These are phyloP conservation scores for Grosmannia serpens DNA, from an alignment of 2,329 filamentous ascomycete genomes.

Conservation along the genomic window DNA sequence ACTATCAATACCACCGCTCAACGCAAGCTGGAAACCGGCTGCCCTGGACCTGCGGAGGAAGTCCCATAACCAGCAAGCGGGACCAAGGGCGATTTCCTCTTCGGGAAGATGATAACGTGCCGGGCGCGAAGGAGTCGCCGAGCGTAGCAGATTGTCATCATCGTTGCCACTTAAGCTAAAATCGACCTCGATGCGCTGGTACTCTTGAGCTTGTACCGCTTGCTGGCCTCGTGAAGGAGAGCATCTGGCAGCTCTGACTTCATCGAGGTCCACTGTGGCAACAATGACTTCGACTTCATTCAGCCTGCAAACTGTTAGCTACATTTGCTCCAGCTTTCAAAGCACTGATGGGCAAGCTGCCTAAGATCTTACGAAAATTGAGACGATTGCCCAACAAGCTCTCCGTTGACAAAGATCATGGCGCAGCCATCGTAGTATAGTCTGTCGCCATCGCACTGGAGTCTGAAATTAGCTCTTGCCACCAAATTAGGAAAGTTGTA, in stretches of 20 bases:
- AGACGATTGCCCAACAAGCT: not conserved
- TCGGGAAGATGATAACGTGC: conserved; percentile 47
- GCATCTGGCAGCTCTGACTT: conserved; percentile 52
- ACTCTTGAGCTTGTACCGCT: conserved; percentile 34
- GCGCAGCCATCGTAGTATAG: not conserved
- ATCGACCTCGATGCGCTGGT: conserved; percentile 29
- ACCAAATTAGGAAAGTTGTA: not conserved
- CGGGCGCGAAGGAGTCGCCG: too few relatives aligned
- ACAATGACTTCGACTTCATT: conserved; percentile 42
- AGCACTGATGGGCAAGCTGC: not conserved
- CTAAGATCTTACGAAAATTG: not conserved
- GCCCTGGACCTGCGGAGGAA: conserved; percentile 38
- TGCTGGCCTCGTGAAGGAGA: conserved; percentile 46
- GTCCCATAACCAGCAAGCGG: conserved; percentile 50
- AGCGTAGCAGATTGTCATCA: too few relatives aligned
- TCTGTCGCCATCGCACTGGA: not conserved
- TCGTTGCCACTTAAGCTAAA: conserved; percentile 22
- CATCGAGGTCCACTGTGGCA: conserved; percentile 59
- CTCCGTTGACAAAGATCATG: not conserved
- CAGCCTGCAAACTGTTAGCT: not conserved
- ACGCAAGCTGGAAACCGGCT: conserved; percentile 42
- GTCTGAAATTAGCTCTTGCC: not conserved
- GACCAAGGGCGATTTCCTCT: conserved; percentile 56
- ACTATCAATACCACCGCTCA: conserved; percentile 48
- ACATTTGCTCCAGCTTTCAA: not conserved